Evolutionary conservation across 331 rosid genomes (phyloP), one percentile per base, ranked within the genome.

Genomic region (Quercus phellos): DNA sequence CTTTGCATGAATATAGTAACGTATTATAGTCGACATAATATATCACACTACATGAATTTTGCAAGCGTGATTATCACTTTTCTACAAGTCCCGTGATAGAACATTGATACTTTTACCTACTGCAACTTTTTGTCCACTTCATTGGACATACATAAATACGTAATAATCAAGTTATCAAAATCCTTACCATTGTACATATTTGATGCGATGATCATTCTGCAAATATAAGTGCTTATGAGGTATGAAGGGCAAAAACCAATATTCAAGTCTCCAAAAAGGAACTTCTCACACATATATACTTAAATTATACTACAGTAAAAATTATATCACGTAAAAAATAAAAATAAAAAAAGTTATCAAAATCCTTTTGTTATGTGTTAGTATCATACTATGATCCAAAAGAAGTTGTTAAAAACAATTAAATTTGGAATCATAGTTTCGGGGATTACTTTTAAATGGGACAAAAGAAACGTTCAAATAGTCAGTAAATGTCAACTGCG

Each of bases 381-480:
- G 61, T 0, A 19, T 21, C 6, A 56, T 21, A 32, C 16, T 17
- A 8, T 8, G 35, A 32, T 66, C 70, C 70, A 66, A 34, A 66
- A 11, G 51, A 66, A 34, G 26, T 34, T 9, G 70, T 32, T 66
- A 63, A 63, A 63, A 63, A 2, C 2, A 58, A 63, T 2, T 29
- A 18, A 29, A 69, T 30, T 74, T 72, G 63, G 74, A n/a, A 74
- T 59, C 80, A 22, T 24, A 74, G 16, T 3, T 61, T 56, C 43
- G 58, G 60, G 73, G 26, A 77, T 24, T 68, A 74, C 26, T 24
- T 35, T 32, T 18, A 30, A 32, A 66, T 3, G 80, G 42, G 86
- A 74, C 86, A 82, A 78, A 78, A 43, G 74, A 50, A 78, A 84
- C 13, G 76, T 81, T 71, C 81, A 72, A 79, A 7, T 30, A n/a